Conservation (phyloP, 805 yeast species). For the Zygotorulaspora florentina region DNA sequence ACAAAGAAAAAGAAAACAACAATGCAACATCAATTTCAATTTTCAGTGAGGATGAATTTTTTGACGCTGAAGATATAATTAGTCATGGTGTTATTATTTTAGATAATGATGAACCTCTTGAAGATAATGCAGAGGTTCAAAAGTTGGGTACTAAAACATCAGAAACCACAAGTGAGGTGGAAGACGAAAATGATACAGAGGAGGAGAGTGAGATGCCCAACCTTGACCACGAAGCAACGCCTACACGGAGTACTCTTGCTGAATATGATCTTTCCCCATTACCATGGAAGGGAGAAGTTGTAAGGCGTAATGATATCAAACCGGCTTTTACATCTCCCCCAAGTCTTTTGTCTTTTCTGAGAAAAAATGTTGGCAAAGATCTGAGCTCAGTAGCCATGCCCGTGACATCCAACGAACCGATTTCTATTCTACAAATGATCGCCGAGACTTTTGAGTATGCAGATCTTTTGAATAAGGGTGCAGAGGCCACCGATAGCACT, state of each 20-base stretch:
- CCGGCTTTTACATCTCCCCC: slow-evolving; percentile 71
- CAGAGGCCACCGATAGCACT: slow-evolving; percentile 44
- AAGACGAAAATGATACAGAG: slow-evolving; percentile 8
- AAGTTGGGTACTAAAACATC: slow-evolving; percentile 1
- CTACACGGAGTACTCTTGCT: slow-evolving; percentile 3
- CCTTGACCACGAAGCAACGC: slow-evolving; percentile 2
- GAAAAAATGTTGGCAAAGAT: slow-evolving; percentile 93
- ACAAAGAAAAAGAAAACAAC: slow-evolving; percentile 8
- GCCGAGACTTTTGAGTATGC: slow-evolving; percentile 80
- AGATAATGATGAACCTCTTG: slow-evolving; percentile 34
- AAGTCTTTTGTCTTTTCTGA: slow-evolving; percentile 67
- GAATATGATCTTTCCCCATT: slow-evolving; percentile 59
- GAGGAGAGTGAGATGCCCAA: not conserved
- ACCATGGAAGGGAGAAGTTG: slow-evolving; percentile 42
- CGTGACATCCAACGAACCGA: slow-evolving; percentile 88
- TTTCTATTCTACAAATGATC: slow-evolving; percentile 72
- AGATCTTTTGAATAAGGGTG: slow-evolving; percentile 59
- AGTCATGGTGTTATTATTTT: slow-evolving; percentile 54
- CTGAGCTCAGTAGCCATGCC: slow-evolving; percentile 86
- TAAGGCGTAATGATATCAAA: slow-evolving; percentile 56
- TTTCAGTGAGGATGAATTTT: slow-evolving; percentile 49
- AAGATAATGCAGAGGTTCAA: slow-evolving; percentile 3
- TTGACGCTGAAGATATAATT: slow-evolving; percentile 62
- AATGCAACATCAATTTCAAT: slow-evolving; percentile 21
- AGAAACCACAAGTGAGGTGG: slow-evolving; percentile 5